These are phyloP conservation scores for Linum tenue DNA, from an alignment of 345 rosid species.

Conservation along the genomic window DNA sequence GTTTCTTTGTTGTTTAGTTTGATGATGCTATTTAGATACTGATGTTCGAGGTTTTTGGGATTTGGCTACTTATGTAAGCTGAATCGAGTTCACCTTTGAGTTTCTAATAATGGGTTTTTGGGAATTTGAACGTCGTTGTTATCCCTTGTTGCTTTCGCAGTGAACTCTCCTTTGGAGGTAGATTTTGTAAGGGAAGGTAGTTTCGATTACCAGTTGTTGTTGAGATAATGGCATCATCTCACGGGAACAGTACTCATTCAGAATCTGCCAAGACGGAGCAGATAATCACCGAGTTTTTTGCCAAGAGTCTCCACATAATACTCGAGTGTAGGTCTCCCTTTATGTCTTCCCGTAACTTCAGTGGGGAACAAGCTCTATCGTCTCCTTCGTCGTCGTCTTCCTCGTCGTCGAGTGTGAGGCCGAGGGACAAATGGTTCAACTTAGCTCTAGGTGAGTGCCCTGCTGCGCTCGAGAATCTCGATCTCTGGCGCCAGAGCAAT, in stretches of 20 bases:
- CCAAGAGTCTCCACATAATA: slow-evolving; percentile 83
- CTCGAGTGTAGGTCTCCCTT: slow-evolving; percentile 81
- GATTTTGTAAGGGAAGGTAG: not conserved
- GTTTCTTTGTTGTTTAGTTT: not conserved
- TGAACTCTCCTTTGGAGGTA: not conserved
- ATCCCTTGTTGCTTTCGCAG: not conserved
- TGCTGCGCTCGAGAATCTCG: slow-evolving; percentile 68
- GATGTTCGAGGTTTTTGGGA: too few species aligned
- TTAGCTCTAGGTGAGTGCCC: slow-evolving; percentile 89
- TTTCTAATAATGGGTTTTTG: not conserved
- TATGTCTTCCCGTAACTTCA: slow-evolving; percentile 68
- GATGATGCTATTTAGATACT: not conserved
- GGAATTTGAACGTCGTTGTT: not conserved
- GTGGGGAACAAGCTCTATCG: slow-evolving; percentile 64
- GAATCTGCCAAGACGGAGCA: slow-evolving; percentile 80
- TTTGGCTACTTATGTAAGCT: not conserved
- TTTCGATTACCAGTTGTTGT: not conserved
- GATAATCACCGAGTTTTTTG: slow-evolving; percentile 74
- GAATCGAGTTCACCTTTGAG: not conserved
- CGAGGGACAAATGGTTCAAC: slow-evolving; percentile 92
- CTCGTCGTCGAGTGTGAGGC: slow-evolving; percentile 60
- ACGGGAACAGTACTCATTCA: slow-evolving; percentile 31
- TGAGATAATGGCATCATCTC: slow-evolving; percentile 44
- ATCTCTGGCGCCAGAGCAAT: slow-evolving; percentile 60
- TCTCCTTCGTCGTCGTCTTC: slow-evolving; percentile 81